Evolutionary conservation across 306 rosid genomes (phyloP).

Genomic region (Mimosa bimucronata): DNA sequence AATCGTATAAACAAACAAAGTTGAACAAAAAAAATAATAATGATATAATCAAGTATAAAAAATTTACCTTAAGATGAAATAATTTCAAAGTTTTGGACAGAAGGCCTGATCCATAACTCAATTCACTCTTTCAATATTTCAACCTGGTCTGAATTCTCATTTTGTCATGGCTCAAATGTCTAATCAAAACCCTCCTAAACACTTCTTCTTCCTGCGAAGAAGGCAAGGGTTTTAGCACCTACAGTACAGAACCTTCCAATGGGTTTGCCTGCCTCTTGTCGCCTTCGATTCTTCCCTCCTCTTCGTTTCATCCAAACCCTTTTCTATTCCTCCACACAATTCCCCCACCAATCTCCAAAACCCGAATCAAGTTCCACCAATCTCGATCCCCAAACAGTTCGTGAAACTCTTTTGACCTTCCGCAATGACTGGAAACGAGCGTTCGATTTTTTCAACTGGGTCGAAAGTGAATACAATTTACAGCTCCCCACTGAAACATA

Average conservation of each 20-base stretch:
- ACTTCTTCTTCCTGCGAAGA: background rate
- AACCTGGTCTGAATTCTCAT: too few species aligned
- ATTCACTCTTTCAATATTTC: too few species aligned
- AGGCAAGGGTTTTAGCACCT: background rate
- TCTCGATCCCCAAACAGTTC: conserved; percentile 50
- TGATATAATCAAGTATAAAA: too few species aligned
- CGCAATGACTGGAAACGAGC: conserved; percentile 88
- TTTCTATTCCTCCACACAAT: conserved; percentile 18
- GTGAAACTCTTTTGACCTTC: conserved; percentile 59
- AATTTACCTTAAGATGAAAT: too few species aligned
- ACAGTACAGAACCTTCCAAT: conserved; percentile 9
- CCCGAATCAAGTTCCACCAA: conserved; percentile 3
- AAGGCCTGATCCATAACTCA: too few species aligned
- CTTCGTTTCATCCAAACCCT: conserved; percentile 27
- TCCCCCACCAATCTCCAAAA: background rate
- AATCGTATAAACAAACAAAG: too few species aligned
- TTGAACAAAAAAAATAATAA: too few species aligned
- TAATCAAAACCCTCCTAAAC: too few species aligned
- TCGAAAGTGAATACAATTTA: conserved; percentile 44
- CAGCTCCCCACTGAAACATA: conserved; percentile 70
- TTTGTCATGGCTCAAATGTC: too few species aligned
- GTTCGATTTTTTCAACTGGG: conserved; percentile 83
- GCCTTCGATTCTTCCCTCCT: conserved; percentile 28
- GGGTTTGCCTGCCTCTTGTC: conserved; percentile 36
- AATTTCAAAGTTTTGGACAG: too few species aligned